Base-by-base conservation (phyloP, 495 filamentous ascomycete genomes). In the Delitschia confertaspora region DNA sequence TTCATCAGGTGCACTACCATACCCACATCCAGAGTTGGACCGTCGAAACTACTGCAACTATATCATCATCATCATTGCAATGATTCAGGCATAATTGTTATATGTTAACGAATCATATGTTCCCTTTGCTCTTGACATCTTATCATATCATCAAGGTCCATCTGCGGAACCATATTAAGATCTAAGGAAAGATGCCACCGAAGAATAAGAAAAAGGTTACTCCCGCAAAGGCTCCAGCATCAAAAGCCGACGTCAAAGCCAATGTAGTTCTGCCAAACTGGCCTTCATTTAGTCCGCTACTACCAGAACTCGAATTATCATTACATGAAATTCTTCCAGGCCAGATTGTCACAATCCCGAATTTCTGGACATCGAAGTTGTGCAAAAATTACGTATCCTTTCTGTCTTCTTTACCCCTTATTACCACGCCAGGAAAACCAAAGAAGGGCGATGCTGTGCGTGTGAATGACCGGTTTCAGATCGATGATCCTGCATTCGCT, bases 381-480 rank as follows among this genome's bases (percentile, higher is more conserved):
- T 94, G 88, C 70, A 82, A 80, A 56, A 80, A 73, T 27, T 94
- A 89, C 62, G 73, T 85, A 9, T 71, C 72, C 5, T 95, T 91
- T 56, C 76, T 94, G 0, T 69, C 74, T n/a, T 73, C 70, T 0
- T 64, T 95, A 14, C 79, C 85, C 0, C 66, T 95, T 24, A 71
- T 69, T 11, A 94, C 88, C 0, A 95, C 88, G 0, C 86, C 86
- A 0, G 82, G 79, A 0, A 79, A 79, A 35, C 88, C 88, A 5
- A 93, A 88, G 66, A 79, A 76, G 50, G 88, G 85, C 32, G 79
- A 93, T 30, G 89, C 89, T 0, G 63, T 88, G 20, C 71, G 89
- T 14, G 83, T 95, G 30, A 96, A 96, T 60, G 89, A 95, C 58
- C 79, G 89, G 21, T 91, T 83, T 60, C 85, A 95, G 66, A 69